Evolutionary conservation across 2,329 filamentous ascomycete species (phyloP), one percentile per base, ranked within the genome.

Genomic region (Metarhizium anisopliae): DNA sequence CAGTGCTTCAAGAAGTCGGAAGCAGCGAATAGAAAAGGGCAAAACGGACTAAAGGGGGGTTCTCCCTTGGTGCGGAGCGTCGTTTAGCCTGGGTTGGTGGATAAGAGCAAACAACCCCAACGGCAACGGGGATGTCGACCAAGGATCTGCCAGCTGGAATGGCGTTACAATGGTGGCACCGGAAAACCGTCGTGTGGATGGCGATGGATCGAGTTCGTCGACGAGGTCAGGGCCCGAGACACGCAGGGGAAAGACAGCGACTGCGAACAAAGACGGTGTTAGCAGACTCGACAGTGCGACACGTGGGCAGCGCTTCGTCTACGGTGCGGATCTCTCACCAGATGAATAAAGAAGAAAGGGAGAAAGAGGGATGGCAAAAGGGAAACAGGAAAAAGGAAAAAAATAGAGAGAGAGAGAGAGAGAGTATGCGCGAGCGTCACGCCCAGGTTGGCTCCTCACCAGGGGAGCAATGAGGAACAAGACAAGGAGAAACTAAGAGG

Each of bases 201-300:
- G 13, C 30, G 45, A 16, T 47, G 45, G 18, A 53, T 30, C 16
- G 25, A 32, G 16, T 43, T 53, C 45, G 55, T 50, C 55, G 50
- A 53, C 52, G 47, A 43, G 30, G 50, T 38, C 43, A 45, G 43
- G 42, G 53, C 35, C 49, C 58, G 49, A 55, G 55, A 57, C 55
- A 56, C 47, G 20, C 25, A 51, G 50, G n/a, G 40, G 25, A 30
- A 52, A 53, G 54, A 58, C 52, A 56, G 52, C 54, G 50, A 54
- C 47, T 43, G 47, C 47, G 43, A 47, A 14, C 20, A 20, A 25
- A 35, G 30, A 50, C 18, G 45, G 45, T 16, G 45, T 49, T 49
- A 16, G 45, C 45, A 49, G 7, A 25, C 25, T 18, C 25, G 25
- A 11, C 20, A 13, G 13, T 14, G 45, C 45, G 25, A 49, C 20